phyloP scores from a whole-genome alignment of 805 yeast genomes.

The Yamadazyma scolyti region DNA sequence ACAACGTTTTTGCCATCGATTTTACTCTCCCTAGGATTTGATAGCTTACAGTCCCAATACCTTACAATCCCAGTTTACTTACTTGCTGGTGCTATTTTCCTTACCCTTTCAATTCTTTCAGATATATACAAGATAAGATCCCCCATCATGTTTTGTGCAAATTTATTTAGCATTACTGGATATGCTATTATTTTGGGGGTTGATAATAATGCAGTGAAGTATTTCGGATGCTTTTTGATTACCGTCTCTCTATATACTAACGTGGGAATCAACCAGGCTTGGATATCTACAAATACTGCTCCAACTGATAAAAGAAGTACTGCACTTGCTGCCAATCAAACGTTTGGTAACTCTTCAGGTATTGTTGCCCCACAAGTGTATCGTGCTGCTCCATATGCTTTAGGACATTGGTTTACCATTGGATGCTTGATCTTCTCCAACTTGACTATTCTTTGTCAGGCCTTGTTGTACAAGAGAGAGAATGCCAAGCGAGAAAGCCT shows the following conservation, averaged over 20 bases:
- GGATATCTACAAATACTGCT: slow-evolving; percentile 42
- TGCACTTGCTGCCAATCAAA: slow-evolving; percentile 40
- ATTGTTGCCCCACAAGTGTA: slow-evolving; percentile 43
- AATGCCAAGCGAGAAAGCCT: too few relatives aligned
- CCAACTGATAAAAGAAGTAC: slow-evolving; percentile 42
- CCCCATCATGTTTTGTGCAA: slow-evolving; percentile 23
- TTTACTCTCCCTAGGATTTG: slow-evolving; percentile 28
- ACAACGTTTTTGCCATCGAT: slow-evolving; percentile 40
- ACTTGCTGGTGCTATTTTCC: slow-evolving; percentile 24
- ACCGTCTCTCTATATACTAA: slow-evolving; percentile 33
- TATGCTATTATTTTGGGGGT: slow-evolving; percentile 26
- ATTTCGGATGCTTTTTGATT: slow-evolving; percentile 34
- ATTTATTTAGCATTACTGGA: slow-evolving; percentile 26
- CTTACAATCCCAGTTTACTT: slow-evolving; percentile 38
- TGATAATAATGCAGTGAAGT: slow-evolving; percentile 25
- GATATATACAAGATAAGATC: slow-evolving; percentile 26
- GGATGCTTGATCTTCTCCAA: slow-evolving; percentile 30
- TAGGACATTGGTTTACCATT: slow-evolving; percentile 39
- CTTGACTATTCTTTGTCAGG: too few relatives aligned
- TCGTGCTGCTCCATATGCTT: slow-evolving; percentile 31
- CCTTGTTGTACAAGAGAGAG: too few relatives aligned
- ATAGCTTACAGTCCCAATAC: slow-evolving; percentile 29
- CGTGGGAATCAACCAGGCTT: slow-evolving; percentile 37
- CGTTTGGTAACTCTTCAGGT: slow-evolving; percentile 45
- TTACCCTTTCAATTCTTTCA: slow-evolving; percentile 19